phyloP scores from a whole-genome alignment of 305 asterid species.

The Euphrasia arctica region DNA sequence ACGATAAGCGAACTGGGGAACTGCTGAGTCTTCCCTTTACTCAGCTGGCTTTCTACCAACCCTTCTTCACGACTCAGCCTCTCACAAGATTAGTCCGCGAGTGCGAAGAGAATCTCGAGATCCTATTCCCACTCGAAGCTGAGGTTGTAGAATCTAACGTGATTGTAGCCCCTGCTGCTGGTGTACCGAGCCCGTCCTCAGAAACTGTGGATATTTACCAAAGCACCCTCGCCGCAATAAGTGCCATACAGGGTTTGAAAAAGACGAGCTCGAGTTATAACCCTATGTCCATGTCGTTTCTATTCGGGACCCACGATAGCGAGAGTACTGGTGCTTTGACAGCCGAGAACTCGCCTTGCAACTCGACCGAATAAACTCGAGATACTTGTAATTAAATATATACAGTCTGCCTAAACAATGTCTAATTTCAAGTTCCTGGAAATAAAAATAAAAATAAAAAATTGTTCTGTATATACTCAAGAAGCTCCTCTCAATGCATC shows the following conservation, averaged over 20 bases:
- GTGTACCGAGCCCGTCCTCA: constrained; percentile 28
- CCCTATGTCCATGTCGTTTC: constrained; percentile 62
- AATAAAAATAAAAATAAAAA: not conserved
- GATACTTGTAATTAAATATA: too few relatives aligned
- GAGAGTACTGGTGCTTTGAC: constrained; percentile 53
- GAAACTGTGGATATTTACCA: constrained; percentile 53
- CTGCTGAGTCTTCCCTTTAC: constrained; percentile 66
- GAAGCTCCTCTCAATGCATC: constrained; percentile 17
- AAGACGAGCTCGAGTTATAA: constrained; percentile 69
- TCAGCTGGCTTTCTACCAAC: constrained; percentile 72
- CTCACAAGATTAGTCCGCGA: constrained; percentile 64
- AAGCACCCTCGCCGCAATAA: constrained; percentile 72
- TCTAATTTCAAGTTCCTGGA: too few relatives aligned
- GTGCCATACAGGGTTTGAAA: constrained; percentile 62
- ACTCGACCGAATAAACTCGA: constrained; percentile 35
- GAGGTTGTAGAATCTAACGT: constrained; percentile 58
- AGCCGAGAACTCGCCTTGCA: constrained; percentile 54
- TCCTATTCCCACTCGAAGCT: constrained; percentile 67
- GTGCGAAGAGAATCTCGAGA: constrained; percentile 74
- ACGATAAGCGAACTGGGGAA: constrained; percentile 81
- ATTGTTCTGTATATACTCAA: not conserved
- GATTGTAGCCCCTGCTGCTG: constrained; percentile 16
- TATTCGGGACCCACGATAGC: constrained; percentile 50
- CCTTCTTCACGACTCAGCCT: constrained; percentile 77
- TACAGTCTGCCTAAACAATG: too few relatives aligned